Percentiles rank a stretch among this genome's conserved stretches.
Conservation (phyloP, 1,139 yeast genomes). For the Saccharomycopsis hybrid region DNA sequence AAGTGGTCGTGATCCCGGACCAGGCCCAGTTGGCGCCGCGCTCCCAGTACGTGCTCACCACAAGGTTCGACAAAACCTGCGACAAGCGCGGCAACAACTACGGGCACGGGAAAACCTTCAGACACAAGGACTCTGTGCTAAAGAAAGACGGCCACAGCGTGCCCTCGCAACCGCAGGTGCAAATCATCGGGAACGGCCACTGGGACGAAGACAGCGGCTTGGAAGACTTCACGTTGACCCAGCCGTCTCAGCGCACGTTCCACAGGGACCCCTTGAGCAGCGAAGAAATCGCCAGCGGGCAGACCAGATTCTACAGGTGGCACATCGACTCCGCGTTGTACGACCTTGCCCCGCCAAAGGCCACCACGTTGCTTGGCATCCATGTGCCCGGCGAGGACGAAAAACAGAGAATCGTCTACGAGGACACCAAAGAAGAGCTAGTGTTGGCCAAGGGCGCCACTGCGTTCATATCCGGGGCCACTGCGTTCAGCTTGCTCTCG, state of each 20-base stretch:
- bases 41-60: constrained; percentile 68
- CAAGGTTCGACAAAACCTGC: constrained; percentile 70
- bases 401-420: constrained; percentile 51
- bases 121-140: constrained; percentile 70
- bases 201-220: constrained; percentile 65
- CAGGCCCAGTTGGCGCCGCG: constrained; percentile 62
- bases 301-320: constrained; percentile 86
- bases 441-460: constrained; percentile 80
- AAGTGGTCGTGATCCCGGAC: constrained; percentile 67
- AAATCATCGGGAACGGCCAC: constrained; percentile 77
- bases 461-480: constrained; percentile 76
- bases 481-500: constrained; percentile 59
- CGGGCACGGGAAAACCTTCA: constrained; percentile 82
- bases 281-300: constrained; percentile 49
- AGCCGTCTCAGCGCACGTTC: constrained; percentile 77
- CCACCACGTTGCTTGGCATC: constrained; percentile 76
- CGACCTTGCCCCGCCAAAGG: constrained; percentile 77
- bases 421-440: constrained; percentile 57
- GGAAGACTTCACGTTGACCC: constrained; percentile 62
- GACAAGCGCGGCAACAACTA: constrained; percentile 49
- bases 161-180: constrained; percentile 80
- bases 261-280: constrained; percentile 62
- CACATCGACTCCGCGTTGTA: constrained; percentile 87
- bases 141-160: constrained; percentile 76
- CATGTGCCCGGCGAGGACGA: constrained; percentile 52